Evolutionary conservation across 192 early-diverging fungal species (phyloP).

Genomic region (Coemansia sp.): DNA sequence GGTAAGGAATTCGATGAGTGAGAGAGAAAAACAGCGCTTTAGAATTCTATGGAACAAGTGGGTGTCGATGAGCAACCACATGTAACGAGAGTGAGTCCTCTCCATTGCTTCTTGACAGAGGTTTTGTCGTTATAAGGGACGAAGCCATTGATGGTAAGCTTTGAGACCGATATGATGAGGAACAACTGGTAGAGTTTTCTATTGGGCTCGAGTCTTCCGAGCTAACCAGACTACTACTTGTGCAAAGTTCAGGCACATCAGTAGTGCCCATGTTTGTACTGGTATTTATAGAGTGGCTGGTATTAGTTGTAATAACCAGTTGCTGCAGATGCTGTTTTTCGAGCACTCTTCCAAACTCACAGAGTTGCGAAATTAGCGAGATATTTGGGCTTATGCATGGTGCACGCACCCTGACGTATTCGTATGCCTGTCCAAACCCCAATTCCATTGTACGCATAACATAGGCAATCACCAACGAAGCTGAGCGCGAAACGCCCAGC

Average conservation of each 20-base stretch:
- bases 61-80: constrained; percentile 15
- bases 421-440: constrained; percentile 65
- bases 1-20: neutral
- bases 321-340: neutral
- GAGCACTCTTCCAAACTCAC: constrained; percentile 59
- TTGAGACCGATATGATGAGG: neutral
- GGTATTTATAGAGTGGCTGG: neutral
- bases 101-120: neutral
- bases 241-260: neutral
- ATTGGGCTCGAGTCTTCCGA: constrained; percentile 29
- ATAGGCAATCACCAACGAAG: constrained; percentile 82
- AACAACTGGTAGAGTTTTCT: neutral
- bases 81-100: constrained; percentile 1
- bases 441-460: constrained; percentile 72
- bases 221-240: constrained; percentile 8
- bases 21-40: neutral
- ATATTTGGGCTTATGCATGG: constrained; percentile 82
- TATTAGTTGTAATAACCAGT: neutral
- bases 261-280: neutral
- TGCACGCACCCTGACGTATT: constrained; percentile 68
- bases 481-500: constrained; percentile 85
- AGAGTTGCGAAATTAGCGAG: constrained; percentile 74
- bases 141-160: neutral
- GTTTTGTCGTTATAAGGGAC: constrained; percentile 8
- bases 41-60: constrained; percentile 12